A percentile compares a stretch with the other conserved stretches of the same genome.
Evolutionary conservation across 202 grass and related monocot species (phyloP).

Genomic region (Setaria viridis): DNA sequence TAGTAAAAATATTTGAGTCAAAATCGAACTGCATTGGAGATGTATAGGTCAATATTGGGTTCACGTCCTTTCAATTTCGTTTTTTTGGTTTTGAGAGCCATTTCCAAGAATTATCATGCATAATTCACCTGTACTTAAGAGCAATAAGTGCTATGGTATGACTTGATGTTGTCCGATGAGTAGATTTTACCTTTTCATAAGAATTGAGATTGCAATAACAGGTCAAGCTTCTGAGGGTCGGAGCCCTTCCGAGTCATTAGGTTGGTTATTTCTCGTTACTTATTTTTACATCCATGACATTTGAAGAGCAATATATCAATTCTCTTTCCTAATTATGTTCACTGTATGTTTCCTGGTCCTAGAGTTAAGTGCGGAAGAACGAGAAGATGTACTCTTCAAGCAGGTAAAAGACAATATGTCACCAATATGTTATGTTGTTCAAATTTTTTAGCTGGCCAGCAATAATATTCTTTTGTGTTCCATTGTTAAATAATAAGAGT

Average conservation of each 20-base stretch:
- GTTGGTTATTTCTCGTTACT: constrained; percentile 58
- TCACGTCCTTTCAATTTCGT: constrained; percentile 9
- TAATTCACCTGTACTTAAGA: not conserved
- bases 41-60: constrained; percentile 24
- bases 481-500: not conserved
- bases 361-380: constrained; percentile 90
- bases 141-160: constrained; percentile 17
- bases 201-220: constrained; percentile 37
- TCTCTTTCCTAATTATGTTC: constrained; percentile 38
- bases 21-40: not conserved
- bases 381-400: constrained; percentile 88
- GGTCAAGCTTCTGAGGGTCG: constrained; percentile 64
- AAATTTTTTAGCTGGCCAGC: constrained; percentile 6
- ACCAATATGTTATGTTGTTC: not conserved
- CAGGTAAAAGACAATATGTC: constrained; percentile 59
- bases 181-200: constrained; percentile 29
- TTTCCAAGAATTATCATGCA: constrained; percentile 36
- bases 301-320: constrained; percentile 1
- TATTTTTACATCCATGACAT: constrained; percentile 12
- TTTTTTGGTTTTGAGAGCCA: constrained; percentile 17
- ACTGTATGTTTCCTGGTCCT: constrained; percentile 39
- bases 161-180: constrained; percentile 13
- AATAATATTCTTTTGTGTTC: constrained; percentile 23
- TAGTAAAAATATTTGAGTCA: not conserved
- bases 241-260: constrained; percentile 64